Percentiles rank a stretch among this genome's conserved stretches.
Conservation (phyloP, 345 rosid species). For the Laguncularia racemosa region DNA sequence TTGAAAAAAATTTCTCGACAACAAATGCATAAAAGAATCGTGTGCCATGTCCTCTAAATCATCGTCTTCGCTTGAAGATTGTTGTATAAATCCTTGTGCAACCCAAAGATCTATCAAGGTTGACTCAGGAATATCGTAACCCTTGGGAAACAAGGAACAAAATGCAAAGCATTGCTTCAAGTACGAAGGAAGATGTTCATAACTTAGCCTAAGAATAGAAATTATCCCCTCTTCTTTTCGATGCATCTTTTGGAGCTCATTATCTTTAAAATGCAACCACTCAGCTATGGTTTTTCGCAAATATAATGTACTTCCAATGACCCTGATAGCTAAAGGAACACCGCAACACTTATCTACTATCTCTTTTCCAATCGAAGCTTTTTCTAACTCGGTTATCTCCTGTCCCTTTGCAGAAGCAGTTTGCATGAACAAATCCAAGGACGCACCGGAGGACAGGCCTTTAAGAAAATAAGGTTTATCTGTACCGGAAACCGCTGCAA, state of each 20-base stretch:
- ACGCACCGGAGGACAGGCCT: neutral
- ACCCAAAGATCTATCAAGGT: conserved; percentile 16
- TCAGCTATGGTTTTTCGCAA: neutral
- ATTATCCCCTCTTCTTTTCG: neutral
- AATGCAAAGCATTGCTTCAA: conserved; percentile 24
- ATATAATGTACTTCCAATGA: conserved; percentile 13
- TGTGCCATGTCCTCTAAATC: conserved; percentile 6
- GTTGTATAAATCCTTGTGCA: conserved; percentile 13
- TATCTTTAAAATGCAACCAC: neutral
- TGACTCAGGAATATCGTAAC: neutral
- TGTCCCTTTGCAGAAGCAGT: neutral
- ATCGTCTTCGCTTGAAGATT: neutral
- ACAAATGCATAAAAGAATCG: conserved; percentile 13
- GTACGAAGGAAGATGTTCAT: conserved; percentile 15
- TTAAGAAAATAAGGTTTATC: neutral
- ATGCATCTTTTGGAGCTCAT: conserved; percentile 3
- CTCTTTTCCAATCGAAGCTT: conserved; percentile 11
- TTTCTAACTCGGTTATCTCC: neutral
- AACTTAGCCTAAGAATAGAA: conserved; percentile 17
- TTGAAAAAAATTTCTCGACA: conserved; percentile 15
- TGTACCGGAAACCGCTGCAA: conserved; percentile 1
- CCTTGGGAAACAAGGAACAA: conserved; percentile 22
- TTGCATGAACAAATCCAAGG: conserved; percentile 7
- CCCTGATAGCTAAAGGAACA: conserved; percentile 17
- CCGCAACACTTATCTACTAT: conserved; percentile 17